Evolutionary conservation across 2,329 filamentous ascomycete species (phyloP), one percentile per base, ranked within the genome.

Genomic region (Coniella lustricola): DNA sequence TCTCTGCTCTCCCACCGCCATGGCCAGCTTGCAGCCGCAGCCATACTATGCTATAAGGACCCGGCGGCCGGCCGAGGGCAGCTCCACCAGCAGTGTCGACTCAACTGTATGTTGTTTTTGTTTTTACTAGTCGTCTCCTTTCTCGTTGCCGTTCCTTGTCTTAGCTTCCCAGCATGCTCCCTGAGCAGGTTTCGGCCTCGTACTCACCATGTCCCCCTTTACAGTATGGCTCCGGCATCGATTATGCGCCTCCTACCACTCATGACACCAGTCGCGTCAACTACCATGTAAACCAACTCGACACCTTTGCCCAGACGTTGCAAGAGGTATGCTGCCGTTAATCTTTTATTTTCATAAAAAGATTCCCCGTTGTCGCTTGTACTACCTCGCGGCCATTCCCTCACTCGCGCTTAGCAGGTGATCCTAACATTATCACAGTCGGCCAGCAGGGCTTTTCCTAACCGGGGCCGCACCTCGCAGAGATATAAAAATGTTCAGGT

Each of bases 241-340:
- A 64, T 34, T 67, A 70, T 49, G 61, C 65, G 21, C 64, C 66
- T 8, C 59, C 69, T 16, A 65, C 75, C 17, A 80, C 76, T 13
- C 77, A 80, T 58, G 76, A 80, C 58, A 76, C 72, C 39, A 77
- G 76, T 57, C 74, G 76, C 36, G 74, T 77, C 3, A 78, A 67
- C 64, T 79, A 76, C 53, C 76, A 80, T 60, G 70, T 80, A 44
- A 79, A 78, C 61, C 69, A 78, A 50, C 67, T 80, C 36, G 68
- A 72, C 42, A 69, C 72, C 48, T 80, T 79, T 57, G 76, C 75
- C 17, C 68, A 71, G 57, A 72, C 70, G 29, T 67, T 80, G 21
- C 72, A 80, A 66, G 72, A 77, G 51, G 75, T 77, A 61, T 52
- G 73, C 68, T 49, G 34, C 36, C n/a, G 12, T 3, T 36, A 20